A percentile compares a stretch with the other conserved stretches of the same genome.
These are phyloP conservation scores for Ganoderma meredithae DNA, from an alignment of 1,284 basidiomycete species.

Conservation along the genomic window DNA sequence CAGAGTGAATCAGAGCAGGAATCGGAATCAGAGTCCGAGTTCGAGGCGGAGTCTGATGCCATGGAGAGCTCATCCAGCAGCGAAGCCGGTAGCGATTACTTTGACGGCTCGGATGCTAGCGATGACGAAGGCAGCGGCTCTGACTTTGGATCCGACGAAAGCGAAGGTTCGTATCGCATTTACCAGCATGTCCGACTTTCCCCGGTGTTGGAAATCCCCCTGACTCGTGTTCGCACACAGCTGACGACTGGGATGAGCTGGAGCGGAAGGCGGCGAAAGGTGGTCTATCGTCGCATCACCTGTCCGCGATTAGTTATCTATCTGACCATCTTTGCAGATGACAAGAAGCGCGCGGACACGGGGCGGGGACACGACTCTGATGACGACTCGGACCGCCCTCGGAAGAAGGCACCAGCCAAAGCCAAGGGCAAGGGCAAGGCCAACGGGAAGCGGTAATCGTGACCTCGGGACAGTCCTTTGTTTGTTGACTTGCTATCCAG, in stretches of 20 bases:
- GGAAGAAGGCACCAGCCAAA: constrained; percentile 64
- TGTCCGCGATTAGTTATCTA: neutral
- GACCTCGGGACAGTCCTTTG: neutral
- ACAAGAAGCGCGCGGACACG: constrained; percentile 67
- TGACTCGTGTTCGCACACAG: constrained; percentile 41
- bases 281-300: constrained; percentile 42
- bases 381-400: constrained; percentile 64
- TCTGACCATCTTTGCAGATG: constrained; percentile 52
- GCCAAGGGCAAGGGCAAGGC: constrained; percentile 49
- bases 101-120: constrained; percentile 67
- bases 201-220: constrained; percentile 28
- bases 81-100: constrained; percentile 63
- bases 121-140: constrained; percentile 72
- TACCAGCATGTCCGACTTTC: neutral
- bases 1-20: constrained; percentile 75
- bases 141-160: constrained; percentile 73
- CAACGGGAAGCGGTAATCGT: constrained; percentile 37
- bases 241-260: constrained; percentile 95
- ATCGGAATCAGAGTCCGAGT: constrained; percentile 83
- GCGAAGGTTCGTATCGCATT: constrained; percentile 57
- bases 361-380: constrained; percentile 66
- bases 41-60: constrained; percentile 72
- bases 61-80: constrained; percentile 54
- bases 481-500: constrained; percentile 10
- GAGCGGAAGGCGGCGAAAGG: constrained; percentile 91